Evolutionary conservation across 78 protist species (phyloP).

Genomic region (Dictyostelium firmibasis): DNA sequence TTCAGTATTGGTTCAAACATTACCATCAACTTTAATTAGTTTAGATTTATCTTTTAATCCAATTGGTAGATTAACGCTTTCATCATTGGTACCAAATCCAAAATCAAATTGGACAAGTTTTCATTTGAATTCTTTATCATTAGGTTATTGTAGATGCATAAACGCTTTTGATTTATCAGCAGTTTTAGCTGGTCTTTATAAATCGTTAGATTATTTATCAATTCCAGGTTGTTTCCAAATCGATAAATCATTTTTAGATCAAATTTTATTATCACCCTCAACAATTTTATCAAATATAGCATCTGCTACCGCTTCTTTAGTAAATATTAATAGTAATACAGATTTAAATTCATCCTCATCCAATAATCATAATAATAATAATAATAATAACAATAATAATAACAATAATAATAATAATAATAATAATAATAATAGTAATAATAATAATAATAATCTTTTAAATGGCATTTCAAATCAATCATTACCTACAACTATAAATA

Average conservation of each 20-base stretch:
- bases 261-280: background rate
- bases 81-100: background rate
- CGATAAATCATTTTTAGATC: conserved; percentile 1
- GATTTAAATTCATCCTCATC: background rate
- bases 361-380: too few relatives aligned
- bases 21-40: conserved; percentile 14
- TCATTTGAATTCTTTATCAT: conserved; percentile 1
- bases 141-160: conserved; percentile 32
- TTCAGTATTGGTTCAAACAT: conserved; percentile 18
- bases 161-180: background rate
- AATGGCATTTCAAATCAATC: background rate
- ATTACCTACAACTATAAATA: background rate
- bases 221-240: conserved; percentile 49
- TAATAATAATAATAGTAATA: too few relatives aligned
- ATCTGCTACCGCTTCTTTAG: background rate
- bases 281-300: background rate
- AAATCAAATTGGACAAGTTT: conserved; percentile 7
- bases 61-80: conserved; percentile 10
- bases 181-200: background rate
- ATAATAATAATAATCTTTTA: too few relatives aligned
- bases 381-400: too few relatives aligned
- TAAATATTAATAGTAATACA: background rate
- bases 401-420: background rate
- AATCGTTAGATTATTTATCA: conserved; percentile 5
- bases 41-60: conserved; percentile 56